Conservation (phyloP, 768 basidiomycete genomes). For the Lyophyllum atratum region DNA sequence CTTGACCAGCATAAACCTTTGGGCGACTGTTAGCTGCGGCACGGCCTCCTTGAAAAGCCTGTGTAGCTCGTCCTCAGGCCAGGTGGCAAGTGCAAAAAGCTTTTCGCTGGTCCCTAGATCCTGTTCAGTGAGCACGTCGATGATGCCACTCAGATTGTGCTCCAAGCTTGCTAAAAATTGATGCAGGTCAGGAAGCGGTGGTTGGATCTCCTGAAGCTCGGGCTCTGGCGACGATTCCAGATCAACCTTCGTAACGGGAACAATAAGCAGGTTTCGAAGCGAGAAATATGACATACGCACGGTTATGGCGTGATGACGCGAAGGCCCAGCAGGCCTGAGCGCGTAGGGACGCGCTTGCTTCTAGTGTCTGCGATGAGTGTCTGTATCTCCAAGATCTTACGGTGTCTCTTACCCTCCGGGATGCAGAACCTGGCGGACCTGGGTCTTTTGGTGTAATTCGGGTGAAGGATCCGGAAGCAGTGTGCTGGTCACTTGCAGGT, state of each 20-base stretch:
- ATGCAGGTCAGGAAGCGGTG: neutral
- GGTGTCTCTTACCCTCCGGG: no score
- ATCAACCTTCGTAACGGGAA: neutral
- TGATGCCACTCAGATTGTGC: conserved; percentile 6
- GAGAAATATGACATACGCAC: no score
- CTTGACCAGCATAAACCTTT: conserved; percentile 13
- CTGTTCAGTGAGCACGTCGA: neutral
- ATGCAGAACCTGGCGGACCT: no score
- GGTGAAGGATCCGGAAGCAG: no score
- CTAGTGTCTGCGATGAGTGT: no score
- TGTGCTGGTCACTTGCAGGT: no score
- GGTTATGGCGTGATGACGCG: no score
- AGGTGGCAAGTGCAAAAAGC: conserved; percentile 8
- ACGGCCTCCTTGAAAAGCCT: conserved; percentile 7
- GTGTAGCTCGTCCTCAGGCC: conserved; percentile 8
- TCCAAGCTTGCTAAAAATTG: conserved; percentile 5
- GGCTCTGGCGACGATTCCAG: neutral
- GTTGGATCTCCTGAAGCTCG: neutral
- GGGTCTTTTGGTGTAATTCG: no score
- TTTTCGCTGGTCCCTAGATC: conserved; percentile 4
- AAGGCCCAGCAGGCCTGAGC: no score
- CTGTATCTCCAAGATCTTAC: no score
- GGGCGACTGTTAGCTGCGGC: conserved; percentile 6
- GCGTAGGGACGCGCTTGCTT: no score
- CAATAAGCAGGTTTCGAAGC: no score